These are phyloP conservation scores for Globisporangium nunn DNA, from an alignment of 352 stramenopile genomes.

Conservation along the genomic window DNA sequence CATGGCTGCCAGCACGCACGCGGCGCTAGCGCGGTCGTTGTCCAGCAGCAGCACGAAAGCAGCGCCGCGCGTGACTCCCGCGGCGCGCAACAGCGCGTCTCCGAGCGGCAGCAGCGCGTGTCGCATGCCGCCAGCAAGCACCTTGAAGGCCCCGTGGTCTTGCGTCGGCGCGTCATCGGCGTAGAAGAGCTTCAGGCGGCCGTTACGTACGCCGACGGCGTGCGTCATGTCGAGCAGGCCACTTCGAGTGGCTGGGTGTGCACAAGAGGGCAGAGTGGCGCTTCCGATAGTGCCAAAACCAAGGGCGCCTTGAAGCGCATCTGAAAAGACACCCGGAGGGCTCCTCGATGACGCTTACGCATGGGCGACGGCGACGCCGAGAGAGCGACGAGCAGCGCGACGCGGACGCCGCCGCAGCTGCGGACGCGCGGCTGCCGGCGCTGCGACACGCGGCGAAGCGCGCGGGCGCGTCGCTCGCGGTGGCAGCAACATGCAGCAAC, in stretches of 20 bases:
- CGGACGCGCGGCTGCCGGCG: neutral
- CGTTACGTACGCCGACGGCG: conserved; percentile 54
- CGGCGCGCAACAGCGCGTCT: conserved; percentile 24
- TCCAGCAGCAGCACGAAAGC: conserved; percentile 69
- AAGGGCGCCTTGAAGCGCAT: neutral
- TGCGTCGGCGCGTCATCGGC: conserved; percentile 7
- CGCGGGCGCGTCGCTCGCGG: neutral
- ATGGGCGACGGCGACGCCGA: neutral
- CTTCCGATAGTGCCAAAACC: neutral
- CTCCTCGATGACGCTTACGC: neutral
- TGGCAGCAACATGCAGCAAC: neutral
- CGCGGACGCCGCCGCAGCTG: neutral
- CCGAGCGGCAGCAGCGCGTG: conserved; percentile 41
- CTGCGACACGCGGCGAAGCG: neutral
- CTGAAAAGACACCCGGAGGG: neutral
- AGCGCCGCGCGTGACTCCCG: conserved; percentile 24
- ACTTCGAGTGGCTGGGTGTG: too few species aligned
- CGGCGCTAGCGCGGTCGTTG: conserved; percentile 66
- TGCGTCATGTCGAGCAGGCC: conserved; percentile 15
- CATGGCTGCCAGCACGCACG: conserved; percentile 68
- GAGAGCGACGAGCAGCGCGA: neutral
- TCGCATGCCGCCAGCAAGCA: conserved; percentile 38
- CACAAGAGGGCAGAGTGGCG: too few species aligned
- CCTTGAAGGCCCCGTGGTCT: conserved; percentile 18
- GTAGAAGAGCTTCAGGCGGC: conserved; percentile 45